Evolutionary conservation across 495 filamentous ascomycete species (phyloP), one percentile per base, ranked within the genome.

Genomic region (Aspergillus taichungensis): DNA sequence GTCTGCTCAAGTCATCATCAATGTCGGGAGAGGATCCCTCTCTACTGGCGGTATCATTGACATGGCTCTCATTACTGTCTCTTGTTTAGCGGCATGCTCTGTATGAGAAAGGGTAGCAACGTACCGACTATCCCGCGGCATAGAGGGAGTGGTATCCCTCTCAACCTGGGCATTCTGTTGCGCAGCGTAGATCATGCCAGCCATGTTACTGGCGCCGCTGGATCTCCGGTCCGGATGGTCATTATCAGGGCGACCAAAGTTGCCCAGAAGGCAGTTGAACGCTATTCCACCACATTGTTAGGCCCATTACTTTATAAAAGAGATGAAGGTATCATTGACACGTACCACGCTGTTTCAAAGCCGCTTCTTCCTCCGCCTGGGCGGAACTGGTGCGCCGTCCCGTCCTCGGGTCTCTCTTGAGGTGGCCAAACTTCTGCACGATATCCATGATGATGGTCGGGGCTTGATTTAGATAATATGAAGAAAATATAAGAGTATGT

Each of bases 191-290:
- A 48, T 37, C 30, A 37, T 37, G 13, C 27, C 33, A 4, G 31
- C 33, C 46, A 48, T 42, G 12, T 48, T 48, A 3, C 39, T 40
- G 24, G 46, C 46, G 7, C 46, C 46, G 12, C 46, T 48, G 24
- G 46, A 48, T 38, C 34, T 27, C 12, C 46, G 39, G 27, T 48
- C 46, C n/a, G 46, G 46, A 10, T 48, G 46, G 18, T 48, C 46
- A 27, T 48, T 42, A 3, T 40, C 37, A 2, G 46, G 31, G 9
- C 38, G 38, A 1, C 46, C 46, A 11, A 48, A 43, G 30, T 30
- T 42, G 9, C 46, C 46, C 30, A 48, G 33, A 2, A 48, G 34
- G 2, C 14, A 14, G 34, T 48, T 48, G 28, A 48, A 32, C 11
- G 18, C 46, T 48, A 13, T 3, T 28, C 3, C 18, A 24, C 1